Evolutionary conservation across 2,329 filamentous ascomycete genomes (phyloP), one percentile per base, ranked within the genome.

Genomic region (Botryotinia calthae): DNA sequence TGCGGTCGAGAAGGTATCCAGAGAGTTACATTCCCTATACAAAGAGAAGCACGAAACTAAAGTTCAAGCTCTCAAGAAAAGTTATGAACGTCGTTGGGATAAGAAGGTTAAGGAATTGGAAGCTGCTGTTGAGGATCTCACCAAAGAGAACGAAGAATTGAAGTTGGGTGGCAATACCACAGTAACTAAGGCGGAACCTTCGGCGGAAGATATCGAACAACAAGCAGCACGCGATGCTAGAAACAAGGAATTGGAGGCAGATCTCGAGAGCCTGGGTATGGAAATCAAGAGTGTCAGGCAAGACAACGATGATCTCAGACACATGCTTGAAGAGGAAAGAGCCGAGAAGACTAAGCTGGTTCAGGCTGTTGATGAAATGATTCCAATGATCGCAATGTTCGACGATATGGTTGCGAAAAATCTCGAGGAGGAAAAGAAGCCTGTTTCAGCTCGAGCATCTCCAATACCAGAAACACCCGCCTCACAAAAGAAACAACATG

Each of bases 21-120:
- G 94, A 44, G 96, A 99, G 80, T 87, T 99, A 58, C 96, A 99
- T 81, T 87, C 91, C 0, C 87, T 97, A 18, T 99, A 99, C 87
- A 98, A 98, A 84, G 90, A 92, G 80, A 99, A 99, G 84, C 96
- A 99, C 81, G 95, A 98, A 84, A 93, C 91, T 75, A 99, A 99
- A 85, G 95, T 98, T 62, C 89, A 93, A 1, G 95, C 95, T 6
- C 86, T 99, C 76, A 98, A 91, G 84, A 91, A 91, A 83, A 91
- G 88, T 75, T 92, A 98, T 83, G 94, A 98, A 82, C 88, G 88
- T 64, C 90, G 95, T 71, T 96, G 94, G 88, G 94, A 97, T 82
- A 97, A 97, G 86, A 93, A 92, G 79, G 89, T 95, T 72, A 89
- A 88, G 71, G 93, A 95, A 78, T 88, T 97, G 4, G 93, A 97